phyloP scores from a whole-genome alignment of 257 asterid genomes.

The Penstemon eatonii region DNA sequence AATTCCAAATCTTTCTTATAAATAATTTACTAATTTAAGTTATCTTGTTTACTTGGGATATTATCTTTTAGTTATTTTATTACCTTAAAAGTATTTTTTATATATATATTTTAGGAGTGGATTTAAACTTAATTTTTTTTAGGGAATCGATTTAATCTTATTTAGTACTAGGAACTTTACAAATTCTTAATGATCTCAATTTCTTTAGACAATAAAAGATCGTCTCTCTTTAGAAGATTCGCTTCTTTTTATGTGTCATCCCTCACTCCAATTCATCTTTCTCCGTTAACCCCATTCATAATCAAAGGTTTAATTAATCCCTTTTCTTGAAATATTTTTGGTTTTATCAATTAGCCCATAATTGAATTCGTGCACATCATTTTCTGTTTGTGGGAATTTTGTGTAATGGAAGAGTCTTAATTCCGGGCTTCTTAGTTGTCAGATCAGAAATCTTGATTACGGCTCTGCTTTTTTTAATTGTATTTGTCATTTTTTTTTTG shows the following conservation, averaged over 20 bases:
- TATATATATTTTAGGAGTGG: no score
- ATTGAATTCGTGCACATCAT: conserved; percentile 1
- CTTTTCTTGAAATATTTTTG: background rate
- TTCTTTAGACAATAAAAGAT: no score
- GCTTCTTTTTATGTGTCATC: conserved; percentile 19
- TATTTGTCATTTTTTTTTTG: background rate
- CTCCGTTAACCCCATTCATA: background rate
- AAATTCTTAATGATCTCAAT: no score
- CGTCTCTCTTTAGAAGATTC: conserved; percentile 9
- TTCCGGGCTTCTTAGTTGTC: background rate
- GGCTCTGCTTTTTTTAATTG: conserved; percentile 12
- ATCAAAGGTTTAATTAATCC: background rate
- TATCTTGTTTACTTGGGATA: no score
- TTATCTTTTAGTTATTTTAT: no score
- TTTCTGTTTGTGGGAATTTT: background rate
- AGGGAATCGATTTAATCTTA: no score
- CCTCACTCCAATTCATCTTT: conserved; percentile 19
- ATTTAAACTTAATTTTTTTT: no score
- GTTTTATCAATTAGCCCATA: conserved; percentile 10
- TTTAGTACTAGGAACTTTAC: no score
- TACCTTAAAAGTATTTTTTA: no score
- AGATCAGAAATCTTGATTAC: background rate
- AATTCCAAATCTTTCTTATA: no score
- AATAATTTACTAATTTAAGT: no score
- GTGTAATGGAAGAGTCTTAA: conserved; percentile 1